Percentiles rank a stretch among this genome's conserved stretches.
Evolutionary conservation across 345 rosid species (phyloP).

Genomic region (Boechera divaricarpa): DNA sequence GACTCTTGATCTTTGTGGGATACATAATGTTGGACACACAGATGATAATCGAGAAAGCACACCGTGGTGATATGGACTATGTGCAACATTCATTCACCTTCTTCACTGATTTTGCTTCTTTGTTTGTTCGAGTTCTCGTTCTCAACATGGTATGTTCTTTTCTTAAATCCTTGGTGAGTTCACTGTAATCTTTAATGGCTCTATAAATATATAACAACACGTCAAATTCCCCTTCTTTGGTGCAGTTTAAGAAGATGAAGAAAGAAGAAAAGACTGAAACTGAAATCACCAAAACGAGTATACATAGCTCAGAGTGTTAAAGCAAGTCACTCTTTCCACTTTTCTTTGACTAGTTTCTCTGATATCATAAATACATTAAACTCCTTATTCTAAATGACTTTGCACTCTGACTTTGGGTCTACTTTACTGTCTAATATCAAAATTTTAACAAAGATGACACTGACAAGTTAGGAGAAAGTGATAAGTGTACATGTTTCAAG

Average conservation of each 20-base stretch:
- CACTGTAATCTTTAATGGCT: neutral
- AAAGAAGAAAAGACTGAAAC: neutral
- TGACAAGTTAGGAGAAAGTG: neutral
- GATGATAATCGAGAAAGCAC: conserved; percentile 81
- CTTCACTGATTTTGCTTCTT: conserved; percentile 72
- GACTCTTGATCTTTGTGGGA: conserved; percentile 74
- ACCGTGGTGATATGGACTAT: conserved; percentile 72
- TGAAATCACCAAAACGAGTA: neutral
- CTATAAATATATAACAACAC: neutral
- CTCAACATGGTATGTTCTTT: conserved; percentile 60
- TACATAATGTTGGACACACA: conserved; percentile 84
- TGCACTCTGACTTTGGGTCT: neutral
- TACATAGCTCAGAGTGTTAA: neutral
- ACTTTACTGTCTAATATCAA: neutral
- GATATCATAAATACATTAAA: neutral
- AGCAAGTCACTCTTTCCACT: neutral
- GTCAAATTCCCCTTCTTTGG: neutral
- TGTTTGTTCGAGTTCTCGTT: conserved; percentile 67
- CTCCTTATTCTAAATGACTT: neutral
- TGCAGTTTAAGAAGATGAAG: conserved; percentile 4
- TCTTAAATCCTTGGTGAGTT: neutral
- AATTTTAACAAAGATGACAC: neutral
- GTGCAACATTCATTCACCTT: conserved; percentile 74
- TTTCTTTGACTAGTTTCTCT: neutral
- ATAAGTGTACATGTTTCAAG: neutral